Evolutionary conservation across 2,329 filamentous ascomycete species (phyloP).

Genomic region (Blastomyces percursus): DNA sequence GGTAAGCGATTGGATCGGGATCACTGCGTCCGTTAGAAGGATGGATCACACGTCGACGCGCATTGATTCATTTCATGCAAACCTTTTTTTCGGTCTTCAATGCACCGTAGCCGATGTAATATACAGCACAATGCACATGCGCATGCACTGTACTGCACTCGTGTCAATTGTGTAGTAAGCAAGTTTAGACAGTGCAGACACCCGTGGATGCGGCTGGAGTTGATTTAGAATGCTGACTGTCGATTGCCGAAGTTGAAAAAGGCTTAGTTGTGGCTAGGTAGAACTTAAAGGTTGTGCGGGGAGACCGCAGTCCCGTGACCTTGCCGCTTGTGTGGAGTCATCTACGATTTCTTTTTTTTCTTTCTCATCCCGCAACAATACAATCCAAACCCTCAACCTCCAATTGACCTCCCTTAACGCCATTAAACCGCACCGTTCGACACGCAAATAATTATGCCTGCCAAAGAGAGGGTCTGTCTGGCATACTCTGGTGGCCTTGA

Average conservation of each 20-base stretch:
- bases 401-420: neutral
- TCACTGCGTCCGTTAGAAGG: neutral
- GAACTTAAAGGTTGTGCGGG: neutral
- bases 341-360: neutral
- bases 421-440: neutral
- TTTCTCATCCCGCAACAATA: neutral
- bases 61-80: neutral
- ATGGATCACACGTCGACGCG: neutral
- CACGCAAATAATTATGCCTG: slow-evolving; percentile 8
- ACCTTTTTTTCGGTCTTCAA: neutral
- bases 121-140: too few species aligned
- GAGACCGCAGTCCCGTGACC: neutral
- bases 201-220: neutral
- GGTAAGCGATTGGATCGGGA: neutral
- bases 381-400: neutral
- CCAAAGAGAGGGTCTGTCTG: slow-evolving; percentile 23
- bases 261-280: too few species aligned
- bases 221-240: neutral
- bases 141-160: too few species aligned
- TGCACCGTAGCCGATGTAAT: neutral
- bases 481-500: slow-evolving; percentile 45
- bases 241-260: neutral
- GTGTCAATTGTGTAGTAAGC: neutral
- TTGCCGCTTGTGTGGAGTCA: neutral
- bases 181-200: neutral